Conservation (phyloP, 345 rosid species). For the Punica granatum region DNA sequence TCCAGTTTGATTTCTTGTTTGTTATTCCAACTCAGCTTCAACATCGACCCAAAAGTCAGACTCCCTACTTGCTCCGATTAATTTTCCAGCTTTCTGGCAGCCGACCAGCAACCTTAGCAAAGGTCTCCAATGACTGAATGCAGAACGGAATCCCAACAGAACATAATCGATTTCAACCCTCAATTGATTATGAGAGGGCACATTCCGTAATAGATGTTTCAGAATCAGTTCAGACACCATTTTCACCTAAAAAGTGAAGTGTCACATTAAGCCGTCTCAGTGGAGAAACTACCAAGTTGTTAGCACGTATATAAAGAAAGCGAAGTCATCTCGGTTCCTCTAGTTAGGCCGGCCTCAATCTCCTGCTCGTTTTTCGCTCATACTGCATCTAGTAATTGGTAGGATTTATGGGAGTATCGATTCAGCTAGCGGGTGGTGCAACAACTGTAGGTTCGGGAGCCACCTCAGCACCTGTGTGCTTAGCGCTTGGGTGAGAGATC, state of each 20-base stretch:
- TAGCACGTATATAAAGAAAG: not conserved
- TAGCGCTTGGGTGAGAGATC: constrained; percentile 11
- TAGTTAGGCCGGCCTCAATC: not conserved
- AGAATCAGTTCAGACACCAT: not conserved
- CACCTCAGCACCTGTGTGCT: constrained; percentile 46
- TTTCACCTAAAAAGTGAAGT: not conserved
- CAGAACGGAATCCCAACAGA: too few species aligned
- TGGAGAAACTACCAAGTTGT: not conserved
- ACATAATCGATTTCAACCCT: not conserved
- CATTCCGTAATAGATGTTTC: not conserved
- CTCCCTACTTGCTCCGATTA: too few species aligned
- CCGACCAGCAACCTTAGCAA: too few species aligned
- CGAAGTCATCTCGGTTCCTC: not conserved
- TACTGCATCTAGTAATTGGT: not conserved
- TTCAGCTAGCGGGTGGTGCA: constrained; percentile 31
- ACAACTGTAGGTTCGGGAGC: constrained; percentile 41
- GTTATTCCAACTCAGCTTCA: too few species aligned
- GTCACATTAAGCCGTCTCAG: not conserved
- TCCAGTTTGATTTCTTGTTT: too few species aligned
- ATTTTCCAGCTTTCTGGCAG: too few species aligned
- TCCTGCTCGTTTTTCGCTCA: not conserved
- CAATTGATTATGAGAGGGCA: not conserved
- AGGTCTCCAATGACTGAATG: too few species aligned
- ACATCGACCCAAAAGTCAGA: too few species aligned
- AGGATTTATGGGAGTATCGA: not conserved